Base-by-base conservation (phyloP, 257 asterid species). In the Gardenia jasminoides region DNA sequence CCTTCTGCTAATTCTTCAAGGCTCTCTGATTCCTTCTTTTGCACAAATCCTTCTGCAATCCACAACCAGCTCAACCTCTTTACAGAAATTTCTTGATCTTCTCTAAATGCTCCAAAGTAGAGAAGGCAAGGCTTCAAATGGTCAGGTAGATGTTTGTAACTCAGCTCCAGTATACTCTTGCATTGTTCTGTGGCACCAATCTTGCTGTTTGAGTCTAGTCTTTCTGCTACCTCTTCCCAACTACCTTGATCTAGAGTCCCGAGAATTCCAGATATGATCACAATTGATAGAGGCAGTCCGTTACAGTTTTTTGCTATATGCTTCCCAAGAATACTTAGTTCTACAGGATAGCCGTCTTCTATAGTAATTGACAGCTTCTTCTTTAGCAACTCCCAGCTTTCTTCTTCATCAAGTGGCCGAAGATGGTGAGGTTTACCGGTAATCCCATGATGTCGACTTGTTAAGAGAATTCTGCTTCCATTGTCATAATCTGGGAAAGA, bases 401-500 rank as follows among this genome's bases (percentile, higher is more conserved):
- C 66, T 7, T 24, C 2, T 1, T 59, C 66, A 7, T 28, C 10
- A 10, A 59, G 30, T 59, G 0, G 31, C 15, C 66, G 66, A 59
- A 59, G 66, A 7, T 9, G 31, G 66, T 59, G 44, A 72, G 76
- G 31, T 36, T 36, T 3, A 7, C 30, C n/a, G 0, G 3, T 26
- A 28, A 26, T 4, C 4, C 31, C 58, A 19, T 17, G 17, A 22
- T 61, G 2, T 6, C 76, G 76, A 20, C 76, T 61, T 0, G 76
- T 72, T 43, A 72, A 50, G 31, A 72, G 66, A 19, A 80, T 58
- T 54, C 80, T 80, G 46, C 84, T 69, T 75, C 67, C 62, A 12
- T 28, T 46, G 56, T 33, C 12, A 46, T 80, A 13, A 64, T 68
- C 28, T 22, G 76, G 79, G 20, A 80, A 80, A 22, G 36, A 61